phyloP scores from a whole-genome alignment of 2,329 filamentous ascomycete genomes.

The Rosellinia necatrix region DNA sequence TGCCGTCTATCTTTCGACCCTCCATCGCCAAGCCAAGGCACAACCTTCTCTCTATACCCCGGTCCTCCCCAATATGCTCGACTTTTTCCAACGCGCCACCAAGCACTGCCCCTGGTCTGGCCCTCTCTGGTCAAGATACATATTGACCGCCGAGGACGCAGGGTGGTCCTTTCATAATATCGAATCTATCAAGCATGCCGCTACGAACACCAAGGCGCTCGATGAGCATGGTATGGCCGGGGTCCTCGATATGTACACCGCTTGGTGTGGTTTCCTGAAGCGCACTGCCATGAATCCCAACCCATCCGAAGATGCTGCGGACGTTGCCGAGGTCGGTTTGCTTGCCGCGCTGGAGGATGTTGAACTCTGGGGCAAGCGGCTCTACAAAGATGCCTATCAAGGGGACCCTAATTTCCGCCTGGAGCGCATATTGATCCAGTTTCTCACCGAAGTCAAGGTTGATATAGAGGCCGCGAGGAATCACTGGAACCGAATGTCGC shows the following conservation, averaged over 20 bases:
- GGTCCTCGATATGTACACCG: constrained; percentile 86
- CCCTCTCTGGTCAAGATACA: constrained; percentile 85
- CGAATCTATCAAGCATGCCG: constrained; percentile 87
- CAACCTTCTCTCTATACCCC: constrained; percentile 43
- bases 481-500: constrained; percentile 73
- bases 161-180: constrained; percentile 78
- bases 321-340: constrained; percentile 89
- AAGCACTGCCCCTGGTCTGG: constrained; percentile 94
- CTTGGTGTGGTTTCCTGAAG: constrained; percentile 94
- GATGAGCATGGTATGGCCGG: constrained; percentile 86
- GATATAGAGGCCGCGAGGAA: constrained; percentile 76
- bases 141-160: constrained; percentile 82
- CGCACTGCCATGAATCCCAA: constrained; percentile 78
- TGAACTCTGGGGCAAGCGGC: constrained; percentile 73
- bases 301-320: constrained; percentile 79
- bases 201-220: constrained; percentile 82
- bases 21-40: constrained; percentile 49
- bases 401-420: constrained; percentile 90
- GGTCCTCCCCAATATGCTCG: constrained; percentile 59
- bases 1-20: constrained; percentile 70
- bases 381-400: constrained; percentile 75
- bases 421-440: constrained; percentile 90
- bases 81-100: constrained; percentile 79
- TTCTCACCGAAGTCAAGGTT: constrained; percentile 81
- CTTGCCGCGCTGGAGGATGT: constrained; percentile 85